Evolutionary conservation across 345 rosid genomes (phyloP), one percentile per base, ranked within the genome.

Genomic region (Eucalyptus shirleyi): DNA sequence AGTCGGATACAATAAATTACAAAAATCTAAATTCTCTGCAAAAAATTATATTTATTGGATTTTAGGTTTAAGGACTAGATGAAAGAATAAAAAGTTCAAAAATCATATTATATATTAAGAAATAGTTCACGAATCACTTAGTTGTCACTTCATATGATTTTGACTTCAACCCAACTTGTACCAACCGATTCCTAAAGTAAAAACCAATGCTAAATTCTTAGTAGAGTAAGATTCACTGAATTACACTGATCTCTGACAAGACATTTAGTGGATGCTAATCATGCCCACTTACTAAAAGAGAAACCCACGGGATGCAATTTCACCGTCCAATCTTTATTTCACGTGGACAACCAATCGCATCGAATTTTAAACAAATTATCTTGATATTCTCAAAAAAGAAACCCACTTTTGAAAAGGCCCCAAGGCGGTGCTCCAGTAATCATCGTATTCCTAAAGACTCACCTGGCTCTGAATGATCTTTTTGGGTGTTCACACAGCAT

Each of bases 41-140:
- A 40, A 37, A 34, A 9, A 34, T 3, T 18, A 34, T 12, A 18
- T 69, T 34, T 2, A 6, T 34, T 9, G 12, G 19, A 67, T 69
- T 69, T 69, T 21, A 69, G 26, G 24, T 34, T 34, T 5, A 34
- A 69, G 44, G 6, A 69, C 13, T 0, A 2, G 12, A 34, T 9
- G 12, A 3, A 18, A 69, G 24, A 34, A 69, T 17, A 69, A 69
- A 69, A 18, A 3, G 2, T 18, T 69, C 1, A 69, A 18, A 5
- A 69, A 69, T 2, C 1, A n/a, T n/a, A 65, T n/a, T 30, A n/a
- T n/a, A 65, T 3, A 8, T n/a, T 0, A n/a, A 65, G 1, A 30
- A n/a, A n/a, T 4, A 37, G 7, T 37, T 72, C 45, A 72, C 12
- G 14, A 21, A 77, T 24, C 47, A 21, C 16, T 44, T 13, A 77